phyloP scores from a whole-genome alignment of 345 rosid species.

The Salix purpurea region DNA sequence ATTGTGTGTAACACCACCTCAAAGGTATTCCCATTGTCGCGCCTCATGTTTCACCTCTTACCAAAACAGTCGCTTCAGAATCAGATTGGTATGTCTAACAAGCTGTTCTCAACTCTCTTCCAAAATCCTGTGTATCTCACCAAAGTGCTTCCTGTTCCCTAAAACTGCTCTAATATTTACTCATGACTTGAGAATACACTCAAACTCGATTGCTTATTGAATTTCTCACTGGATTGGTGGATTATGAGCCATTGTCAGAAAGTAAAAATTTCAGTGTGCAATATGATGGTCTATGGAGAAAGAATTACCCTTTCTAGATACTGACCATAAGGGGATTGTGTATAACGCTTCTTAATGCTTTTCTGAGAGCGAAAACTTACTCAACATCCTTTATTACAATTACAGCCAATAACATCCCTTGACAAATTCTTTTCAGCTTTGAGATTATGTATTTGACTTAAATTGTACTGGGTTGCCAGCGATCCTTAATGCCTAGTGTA shows the following conservation, averaged over 20 bases:
- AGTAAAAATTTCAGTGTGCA: background rate
- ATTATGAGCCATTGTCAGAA: background rate
- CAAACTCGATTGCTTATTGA: background rate
- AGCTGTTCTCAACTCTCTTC: background rate
- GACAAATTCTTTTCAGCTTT: background rate
- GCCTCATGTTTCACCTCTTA: background rate
- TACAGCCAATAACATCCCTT: background rate
- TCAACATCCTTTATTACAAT: background rate
- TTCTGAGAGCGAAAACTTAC: background rate
- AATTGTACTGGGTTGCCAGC: background rate
- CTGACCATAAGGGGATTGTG: background rate
- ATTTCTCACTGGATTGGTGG: background rate
- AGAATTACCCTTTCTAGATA: background rate
- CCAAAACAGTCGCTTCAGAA: background rate
- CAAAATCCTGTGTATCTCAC: background rate
- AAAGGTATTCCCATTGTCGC: background rate
- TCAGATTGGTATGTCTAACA: background rate
- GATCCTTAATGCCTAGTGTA: background rate
- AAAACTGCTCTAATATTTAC: background rate
- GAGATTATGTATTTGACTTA: background rate
- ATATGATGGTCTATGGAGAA: background rate
- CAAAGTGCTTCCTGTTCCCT: background rate
- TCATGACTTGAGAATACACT: background rate
- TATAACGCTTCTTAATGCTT: background rate
- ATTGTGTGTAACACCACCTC: background rate